phyloP scores from a whole-genome alignment of 75 land plant genomes.

The Selaginella tamariscina region DNA sequence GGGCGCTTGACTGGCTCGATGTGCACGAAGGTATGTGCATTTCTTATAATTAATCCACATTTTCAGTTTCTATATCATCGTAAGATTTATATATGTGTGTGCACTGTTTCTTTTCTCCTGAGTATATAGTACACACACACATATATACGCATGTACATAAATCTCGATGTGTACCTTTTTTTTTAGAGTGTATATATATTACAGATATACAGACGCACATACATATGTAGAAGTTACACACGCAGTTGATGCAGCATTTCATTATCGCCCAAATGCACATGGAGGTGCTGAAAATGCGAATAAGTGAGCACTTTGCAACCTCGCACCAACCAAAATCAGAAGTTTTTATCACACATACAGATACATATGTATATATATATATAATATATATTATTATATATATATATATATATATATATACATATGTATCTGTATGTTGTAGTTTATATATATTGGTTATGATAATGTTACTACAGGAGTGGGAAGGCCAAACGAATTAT shows the following conservation, averaged over 20 bases:
- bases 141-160: no score
- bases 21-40: slow-evolving; percentile 32
- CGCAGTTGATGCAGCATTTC: slow-evolving; percentile 16
- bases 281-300: slow-evolving; percentile 34
- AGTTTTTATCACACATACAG: slow-evolving; percentile 37
- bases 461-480: slow-evolving; percentile 33
- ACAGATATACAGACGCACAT: slow-evolving; percentile 15
- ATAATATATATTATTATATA: no score
- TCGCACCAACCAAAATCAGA: slow-evolving; percentile 56
- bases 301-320: slow-evolving; percentile 45
- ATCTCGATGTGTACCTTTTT: no score
- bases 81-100: no score
- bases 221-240: neutral
- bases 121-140: no score
- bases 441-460: neutral
- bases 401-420: no score
- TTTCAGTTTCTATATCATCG: no score
- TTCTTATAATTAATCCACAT: no score
- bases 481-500: slow-evolving; percentile 51
- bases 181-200: no score
- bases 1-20: slow-evolving; percentile 62
- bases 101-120: no score
- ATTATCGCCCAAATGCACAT: slow-evolving; percentile 71
- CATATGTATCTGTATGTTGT: no score
- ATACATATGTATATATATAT: slow-evolving; percentile 33